Base-by-base conservation (phyloP, 169 alveolate species). In the Babesia bovis region DNA sequence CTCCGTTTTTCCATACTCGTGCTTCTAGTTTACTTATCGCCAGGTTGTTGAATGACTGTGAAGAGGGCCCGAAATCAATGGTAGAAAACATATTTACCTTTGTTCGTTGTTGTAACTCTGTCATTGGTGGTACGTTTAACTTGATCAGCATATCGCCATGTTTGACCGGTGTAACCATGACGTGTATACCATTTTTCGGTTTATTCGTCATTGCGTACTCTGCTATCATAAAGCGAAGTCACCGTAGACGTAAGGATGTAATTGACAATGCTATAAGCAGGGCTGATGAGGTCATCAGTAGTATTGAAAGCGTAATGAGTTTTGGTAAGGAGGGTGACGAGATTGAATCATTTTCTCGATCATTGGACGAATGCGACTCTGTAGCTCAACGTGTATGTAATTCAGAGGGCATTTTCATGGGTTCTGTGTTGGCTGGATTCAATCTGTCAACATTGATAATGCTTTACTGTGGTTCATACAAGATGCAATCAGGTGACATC, bases 281-380 rank as follows among this genome's bases (percentile, higher is more conserved):
- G 70, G 82, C 84, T 9, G 87, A 60, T 17, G 87, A 78, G 75
- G 82, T 69, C n/a, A 57, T 78, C 35, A 56, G 36, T 30, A 49
- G 70, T 51, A 61, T 78, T n/a, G 82, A 68, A 33, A 70, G 59
- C 47, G 87, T 78, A 23, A 76, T 73, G 65, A 58, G 36, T 42
- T 73, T 65, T 41, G 84, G 73, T 1, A 55, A 68, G 77, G 87
- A 78, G 76, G 65, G 50, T n/a, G 53, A 61, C 65, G 87, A 78
- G 51, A 53, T 70, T n/a, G 52, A 68, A 12, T n/a, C 53, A 2
- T 78, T 78, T 52, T 53, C 81, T 12, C 23, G 28, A 4, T 19
- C 44, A 21, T 52, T 78, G 35, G 72, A 78, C 44, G 26, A 33
- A 15, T 67, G 82, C 61, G 87, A 78, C 30, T 3, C 32, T 38